A percentile compares a stretch with the other conserved stretches of the same genome.
Evolutionary conservation across 2,329 filamentous ascomycete species (phyloP).

Genomic region (Aureobasidium sp.): DNA sequence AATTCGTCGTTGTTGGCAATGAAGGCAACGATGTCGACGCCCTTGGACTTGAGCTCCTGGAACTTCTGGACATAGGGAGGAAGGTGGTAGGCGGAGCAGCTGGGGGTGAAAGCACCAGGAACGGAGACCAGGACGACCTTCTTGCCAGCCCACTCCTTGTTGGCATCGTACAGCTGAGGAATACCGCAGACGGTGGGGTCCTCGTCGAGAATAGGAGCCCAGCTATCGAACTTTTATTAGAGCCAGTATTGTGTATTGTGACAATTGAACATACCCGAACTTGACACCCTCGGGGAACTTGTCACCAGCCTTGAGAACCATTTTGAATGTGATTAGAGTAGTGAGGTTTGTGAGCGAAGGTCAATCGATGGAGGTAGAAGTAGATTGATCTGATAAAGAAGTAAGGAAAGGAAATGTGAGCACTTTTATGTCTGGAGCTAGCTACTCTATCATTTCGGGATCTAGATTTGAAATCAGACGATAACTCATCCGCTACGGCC

Average conservation of each 20-base stretch:
- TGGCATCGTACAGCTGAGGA: slow-evolving; percentile 71
- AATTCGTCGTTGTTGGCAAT: slow-evolving; percentile 79
- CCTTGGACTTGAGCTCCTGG: slow-evolving; percentile 66
- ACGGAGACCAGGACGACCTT: slow-evolving; percentile 65
- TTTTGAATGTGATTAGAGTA: slow-evolving; percentile 29
- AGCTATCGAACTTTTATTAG: slow-evolving; percentile 40
- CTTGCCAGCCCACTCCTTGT: slow-evolving; percentile 65
- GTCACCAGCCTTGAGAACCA: slow-evolving; percentile 73
- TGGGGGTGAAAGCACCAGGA: slow-evolving; percentile 76
- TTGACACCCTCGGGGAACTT: slow-evolving; percentile 71
- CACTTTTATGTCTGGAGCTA: neutral
- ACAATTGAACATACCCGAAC: slow-evolving; percentile 55
- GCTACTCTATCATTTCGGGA: neutral
- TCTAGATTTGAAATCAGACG: slow-evolving; percentile 11
- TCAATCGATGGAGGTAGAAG: neutral
- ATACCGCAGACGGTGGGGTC: slow-evolving; percentile 70
- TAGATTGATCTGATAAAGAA: neutral
- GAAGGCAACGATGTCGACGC: slow-evolving; percentile 73
- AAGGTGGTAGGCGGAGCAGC: slow-evolving; percentile 74
- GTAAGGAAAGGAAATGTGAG: neutral
- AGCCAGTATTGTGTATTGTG: neutral
- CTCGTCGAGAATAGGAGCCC: slow-evolving; percentile 70
- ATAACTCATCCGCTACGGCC: neutral
- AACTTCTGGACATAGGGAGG: slow-evolving; percentile 71
- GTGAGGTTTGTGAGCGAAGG: neutral